Evolutionary conservation across 2,329 filamentous ascomycete species (phyloP), one percentile per base, ranked within the genome.

Genomic region (Fusarium anthophilum): DNA sequence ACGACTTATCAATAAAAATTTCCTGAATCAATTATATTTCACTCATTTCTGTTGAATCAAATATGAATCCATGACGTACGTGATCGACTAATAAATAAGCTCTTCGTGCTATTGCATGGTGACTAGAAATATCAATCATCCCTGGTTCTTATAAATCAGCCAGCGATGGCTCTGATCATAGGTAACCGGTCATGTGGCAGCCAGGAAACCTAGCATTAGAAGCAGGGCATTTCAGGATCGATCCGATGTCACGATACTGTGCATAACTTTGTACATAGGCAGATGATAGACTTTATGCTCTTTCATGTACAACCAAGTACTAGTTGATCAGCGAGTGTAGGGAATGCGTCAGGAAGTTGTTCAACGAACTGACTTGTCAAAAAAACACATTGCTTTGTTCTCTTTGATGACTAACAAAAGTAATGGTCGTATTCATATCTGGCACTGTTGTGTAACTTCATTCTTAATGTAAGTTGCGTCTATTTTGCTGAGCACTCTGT

Each of bases 1-100:
- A 43, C 59, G 59, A 12, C 10, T 28, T 17, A 45, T 39, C 58
- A 70, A 70, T 70, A 39, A 26, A n/a, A 54, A n/a, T 53, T 30
- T 54, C 35, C 53, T 39, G 30, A 11, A 43, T 65, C 24, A 28
- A 35, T 14, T 12, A 47, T 20, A 5, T 15, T 28, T 17, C n/a
- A 22, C 13, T 5, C 41, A 5, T 14, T 7, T 8, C 15, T 61
- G 44, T 22, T 4, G 22, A 20, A 15, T 13, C 18, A 28, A n/a
- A 15, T 13, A 10, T 13, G 11, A 11, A 30, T n/a, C 14, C 20
- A 41, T 35, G 20, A 11, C 38, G 17, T 44, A 35, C 32, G 15
- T 35, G 32, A 35, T 35, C 32, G 20, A 24, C 26, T 24, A 20
- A 28, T 18, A 28, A 20, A 12, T 24, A 12, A 24, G 28, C 26